A percentile compares a stretch with the other conserved stretches of the same genome.
phyloP scores from a whole-genome alignment of 2,329 filamentous ascomycete genomes.

The Diaporthe citrichinensis region DNA sequence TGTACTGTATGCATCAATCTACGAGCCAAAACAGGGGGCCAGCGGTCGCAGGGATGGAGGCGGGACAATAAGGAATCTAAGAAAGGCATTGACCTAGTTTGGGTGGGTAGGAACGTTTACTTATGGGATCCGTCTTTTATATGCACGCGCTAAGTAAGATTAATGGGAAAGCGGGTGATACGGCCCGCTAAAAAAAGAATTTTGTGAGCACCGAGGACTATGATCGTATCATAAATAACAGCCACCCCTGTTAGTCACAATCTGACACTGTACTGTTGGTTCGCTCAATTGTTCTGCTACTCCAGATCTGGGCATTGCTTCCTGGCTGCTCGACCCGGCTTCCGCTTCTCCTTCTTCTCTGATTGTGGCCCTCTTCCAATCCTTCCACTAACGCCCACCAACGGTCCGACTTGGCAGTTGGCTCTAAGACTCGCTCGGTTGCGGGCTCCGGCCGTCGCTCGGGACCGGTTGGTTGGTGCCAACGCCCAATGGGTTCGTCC shows the following conservation, averaged over 20 bases:
- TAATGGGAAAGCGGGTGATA: slow-evolving; percentile 36
- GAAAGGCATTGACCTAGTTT: slow-evolving; percentile 22
- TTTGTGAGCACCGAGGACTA: slow-evolving; percentile 31
- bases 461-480: slow-evolving; percentile 15
- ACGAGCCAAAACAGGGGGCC: slow-evolving; percentile 23
- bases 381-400: slow-evolving; percentile 32
- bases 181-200: slow-evolving; percentile 41
- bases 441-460: background rate
- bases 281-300: slow-evolving; percentile 23
- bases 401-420: slow-evolving; percentile 7
- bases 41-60: slow-evolving; percentile 26
- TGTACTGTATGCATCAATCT: slow-evolving; percentile 26
- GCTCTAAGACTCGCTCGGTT: background rate
- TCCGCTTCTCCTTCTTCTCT: background rate
- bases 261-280: slow-evolving; percentile 33
- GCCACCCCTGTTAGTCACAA: slow-evolving; percentile 34
- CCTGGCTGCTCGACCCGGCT: slow-evolving; percentile 18
- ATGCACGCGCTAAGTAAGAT: slow-evolving; percentile 38
- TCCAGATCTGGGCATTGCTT: slow-evolving; percentile 25
- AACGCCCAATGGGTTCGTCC: background rate
- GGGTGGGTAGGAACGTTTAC: slow-evolving; percentile 33
- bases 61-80: slow-evolving; percentile 18
- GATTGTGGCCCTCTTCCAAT: background rate
- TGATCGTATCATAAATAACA: slow-evolving; percentile 39
- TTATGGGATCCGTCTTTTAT: slow-evolving; percentile 36